Evolutionary conservation across 108 stramenopile species (phyloP).

Genomic region (Skeletonema tropicum): DNA sequence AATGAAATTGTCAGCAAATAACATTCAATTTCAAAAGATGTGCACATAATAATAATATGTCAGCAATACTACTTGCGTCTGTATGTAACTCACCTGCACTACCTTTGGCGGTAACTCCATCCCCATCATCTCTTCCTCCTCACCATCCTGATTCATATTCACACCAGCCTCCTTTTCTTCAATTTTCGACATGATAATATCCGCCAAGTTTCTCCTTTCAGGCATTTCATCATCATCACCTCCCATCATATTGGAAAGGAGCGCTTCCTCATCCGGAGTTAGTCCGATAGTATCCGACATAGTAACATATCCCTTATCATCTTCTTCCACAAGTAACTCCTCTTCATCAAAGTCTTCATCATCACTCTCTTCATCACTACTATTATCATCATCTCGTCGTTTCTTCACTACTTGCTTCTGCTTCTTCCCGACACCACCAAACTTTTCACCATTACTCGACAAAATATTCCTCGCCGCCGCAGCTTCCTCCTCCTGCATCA

Average conservation of each 20-base stretch:
- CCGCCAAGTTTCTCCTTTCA: slow-evolving; percentile 83
- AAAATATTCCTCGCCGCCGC: not conserved
- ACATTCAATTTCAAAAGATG: not conserved
- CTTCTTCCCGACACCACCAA: slow-evolving; percentile 5
- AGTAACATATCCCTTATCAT: slow-evolving; percentile 79
- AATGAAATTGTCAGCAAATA: too few species aligned
- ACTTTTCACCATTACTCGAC: not conserved
- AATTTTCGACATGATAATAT: slow-evolving; percentile 98
- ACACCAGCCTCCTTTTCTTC: slow-evolving; percentile 88
- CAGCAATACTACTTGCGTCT: not conserved
- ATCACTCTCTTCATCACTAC: slow-evolving; percentile 62
- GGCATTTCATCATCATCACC: slow-evolving; percentile 41
- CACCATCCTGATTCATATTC: slow-evolving; percentile 26
- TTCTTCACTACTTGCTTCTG: slow-evolving; percentile 14
- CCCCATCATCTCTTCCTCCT: slow-evolving; percentile 34
- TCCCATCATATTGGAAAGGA: slow-evolving; percentile 84
- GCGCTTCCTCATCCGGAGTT: slow-evolving; percentile 81
- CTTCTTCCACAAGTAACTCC: slow-evolving; percentile 56
- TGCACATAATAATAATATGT: not conserved
- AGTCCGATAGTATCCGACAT: slow-evolving; percentile 59
- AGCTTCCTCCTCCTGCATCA: slow-evolving; percentile 58
- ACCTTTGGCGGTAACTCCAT: slow-evolving; percentile 88
- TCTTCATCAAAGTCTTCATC: slow-evolving; percentile 83
- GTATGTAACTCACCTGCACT: slow-evolving; percentile 71
- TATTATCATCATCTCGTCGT: slow-evolving; percentile 57